Percentiles rank a stretch among this genome's conserved stretches.
Conservation (phyloP, 179 eudicot genomes). For the Sideroxylon spinosum region DNA sequence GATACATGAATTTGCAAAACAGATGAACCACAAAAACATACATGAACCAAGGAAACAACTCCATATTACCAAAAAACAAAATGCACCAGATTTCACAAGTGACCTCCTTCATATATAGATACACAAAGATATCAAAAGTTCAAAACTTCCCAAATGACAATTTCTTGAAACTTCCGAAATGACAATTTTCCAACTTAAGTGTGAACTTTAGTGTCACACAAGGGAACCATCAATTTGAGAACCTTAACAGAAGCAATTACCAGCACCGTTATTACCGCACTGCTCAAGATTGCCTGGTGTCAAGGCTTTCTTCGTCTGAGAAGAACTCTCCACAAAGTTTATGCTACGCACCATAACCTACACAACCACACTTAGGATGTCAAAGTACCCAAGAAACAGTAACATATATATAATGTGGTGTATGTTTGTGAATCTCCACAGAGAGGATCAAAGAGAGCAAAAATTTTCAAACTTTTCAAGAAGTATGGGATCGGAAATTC, state of each 20-base stretch:
- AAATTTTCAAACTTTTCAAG: no score
- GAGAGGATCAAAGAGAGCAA: no score
- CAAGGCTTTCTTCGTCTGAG: conserved; percentile 15
- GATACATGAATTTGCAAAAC: neutral
- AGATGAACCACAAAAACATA: no score
- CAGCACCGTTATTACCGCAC: neutral
- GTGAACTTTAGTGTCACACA: neutral
- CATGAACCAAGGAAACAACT: no score
- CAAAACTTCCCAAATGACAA: no score
- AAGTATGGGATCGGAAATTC: no score
- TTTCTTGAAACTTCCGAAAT: neutral
- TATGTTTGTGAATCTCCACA: no score
- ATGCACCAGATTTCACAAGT: no score
- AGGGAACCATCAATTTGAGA: neutral
- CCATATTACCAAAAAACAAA: no score
- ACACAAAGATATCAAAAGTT: neutral
- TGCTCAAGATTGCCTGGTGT: conserved; percentile 10
- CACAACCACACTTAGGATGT: conserved; percentile 4
- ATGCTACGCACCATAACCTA: conserved; percentile 48
- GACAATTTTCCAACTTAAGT: neutral
- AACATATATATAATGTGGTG: no score
- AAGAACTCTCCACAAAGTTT: conserved; percentile 37
- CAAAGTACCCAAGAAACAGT: neutral
- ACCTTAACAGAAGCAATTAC: conserved; percentile 8
- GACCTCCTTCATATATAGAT: neutral